phyloP scores from a whole-genome alignment of 768 basidiomycete genomes.

The Pilatotrama ljubarskyi region DNA sequence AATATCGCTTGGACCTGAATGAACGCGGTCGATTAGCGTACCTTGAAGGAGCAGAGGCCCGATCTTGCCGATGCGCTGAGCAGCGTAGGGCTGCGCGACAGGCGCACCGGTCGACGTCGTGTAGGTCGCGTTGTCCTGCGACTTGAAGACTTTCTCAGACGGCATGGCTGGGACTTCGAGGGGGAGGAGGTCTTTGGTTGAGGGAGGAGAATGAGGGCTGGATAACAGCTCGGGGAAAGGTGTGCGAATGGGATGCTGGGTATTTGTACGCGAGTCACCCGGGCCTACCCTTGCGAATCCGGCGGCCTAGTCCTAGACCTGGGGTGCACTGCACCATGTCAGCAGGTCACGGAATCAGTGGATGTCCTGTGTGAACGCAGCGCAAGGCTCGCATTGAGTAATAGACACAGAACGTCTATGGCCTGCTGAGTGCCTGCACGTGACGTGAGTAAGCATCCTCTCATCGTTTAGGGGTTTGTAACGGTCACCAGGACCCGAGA shows the following conservation, averaged over 20 bases:
- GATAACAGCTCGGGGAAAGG: background rate
- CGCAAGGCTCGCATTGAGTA: constrained; percentile 12
- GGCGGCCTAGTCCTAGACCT: constrained; percentile 2
- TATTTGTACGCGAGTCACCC: constrained; percentile 18
- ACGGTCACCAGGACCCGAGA: constrained; percentile 13
- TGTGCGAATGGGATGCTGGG: constrained; percentile 12
- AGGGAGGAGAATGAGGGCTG: constrained; percentile 10
- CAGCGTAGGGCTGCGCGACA: constrained; percentile 72
- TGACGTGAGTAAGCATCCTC: constrained; percentile 19
- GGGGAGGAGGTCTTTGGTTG: background rate
- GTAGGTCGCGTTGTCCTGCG: constrained; percentile 64
- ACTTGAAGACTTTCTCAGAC: constrained; percentile 55
- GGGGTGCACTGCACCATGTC: constrained; percentile 2
- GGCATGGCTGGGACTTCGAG: constrained; percentile 49
- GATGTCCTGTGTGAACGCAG: constrained; percentile 11
- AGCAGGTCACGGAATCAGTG: constrained; percentile 15
- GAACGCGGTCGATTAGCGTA: constrained; percentile 32
- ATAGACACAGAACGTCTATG: constrained; percentile 15
- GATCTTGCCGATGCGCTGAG: constrained; percentile 68
- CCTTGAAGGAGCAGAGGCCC: constrained; percentile 92
- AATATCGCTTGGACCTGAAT: background rate
- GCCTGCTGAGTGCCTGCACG: constrained; percentile 12
- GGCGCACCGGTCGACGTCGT: constrained; percentile 87
- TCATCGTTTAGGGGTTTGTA: constrained; percentile 17
- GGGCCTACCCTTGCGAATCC: background rate